Evolutionary conservation across 441 rosid species (phyloP), one percentile per base, ranked within the genome.

Genomic region (Arabidopsis lyrata): DNA sequence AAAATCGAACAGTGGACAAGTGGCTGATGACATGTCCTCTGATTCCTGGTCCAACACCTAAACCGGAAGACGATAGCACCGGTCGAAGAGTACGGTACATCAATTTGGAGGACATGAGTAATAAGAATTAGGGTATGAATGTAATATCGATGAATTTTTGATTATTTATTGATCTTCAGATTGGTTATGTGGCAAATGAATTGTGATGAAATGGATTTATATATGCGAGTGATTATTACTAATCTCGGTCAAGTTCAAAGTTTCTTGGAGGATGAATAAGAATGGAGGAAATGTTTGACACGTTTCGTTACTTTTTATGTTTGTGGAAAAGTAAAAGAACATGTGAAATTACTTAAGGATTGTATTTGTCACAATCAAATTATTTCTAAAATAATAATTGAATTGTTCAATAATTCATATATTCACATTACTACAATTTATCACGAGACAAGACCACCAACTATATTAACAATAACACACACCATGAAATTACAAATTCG

Each of bases 71-170:
- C 64, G 80, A 65, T 55, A 77, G 52, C n/a, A 71, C 36, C 68
- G 80, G 80, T 71, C 77, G 80, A 52, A 77, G 68, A 16, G 49
- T 71, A 41, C 77, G 73, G 63, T 70, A 71, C 32, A 77, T 49
- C 56, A 31, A 41, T 13, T 48, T 64, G 16, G 67, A 70, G 7
- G 76, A 70, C 69, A 76, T 70, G 67, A 49, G 45, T 63, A 5
- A 16, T 32, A 57, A 48, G 14, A 49, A 20, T 9, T 8, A 56
- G 67, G 70, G 10, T 41, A 3, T 55, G 16, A 45, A 54, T 13
- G 56, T 3, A 47, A 63, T 47, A 38, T 69, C 9, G 6, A 55
- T 4, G 42, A 70, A 18, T 13, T 63, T 63, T 38, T 20, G 14
- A 2, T 54, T 50, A 5, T 60, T 16, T 16, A 22, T 67, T 31